phyloP scores from a whole-genome alignment of 1,284 basidiomycete species.

The Vanrija sp. region DNA sequence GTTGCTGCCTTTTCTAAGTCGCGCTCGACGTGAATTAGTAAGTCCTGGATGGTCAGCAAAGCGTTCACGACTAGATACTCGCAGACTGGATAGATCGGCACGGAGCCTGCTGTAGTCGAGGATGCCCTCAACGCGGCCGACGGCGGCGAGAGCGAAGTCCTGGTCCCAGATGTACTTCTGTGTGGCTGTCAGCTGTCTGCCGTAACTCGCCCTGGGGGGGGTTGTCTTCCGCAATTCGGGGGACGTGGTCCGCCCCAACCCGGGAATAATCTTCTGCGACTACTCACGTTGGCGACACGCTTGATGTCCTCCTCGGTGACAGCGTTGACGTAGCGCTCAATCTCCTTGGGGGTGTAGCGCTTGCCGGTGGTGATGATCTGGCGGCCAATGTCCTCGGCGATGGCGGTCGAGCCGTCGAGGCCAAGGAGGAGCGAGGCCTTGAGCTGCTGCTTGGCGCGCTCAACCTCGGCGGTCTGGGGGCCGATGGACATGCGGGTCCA shows the following conservation, averaged over 20 bases:
- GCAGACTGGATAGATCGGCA: too few species aligned
- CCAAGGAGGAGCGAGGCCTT: conserved; percentile 89
- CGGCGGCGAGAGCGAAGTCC: conserved; percentile 66
- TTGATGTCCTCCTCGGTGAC: conserved; percentile 87
- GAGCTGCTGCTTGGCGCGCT: conserved; percentile 95
- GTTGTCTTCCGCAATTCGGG: background rate
- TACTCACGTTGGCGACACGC: conserved; percentile 61
- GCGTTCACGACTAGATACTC: too few species aligned
- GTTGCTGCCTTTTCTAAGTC: too few species aligned
- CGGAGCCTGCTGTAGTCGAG: too few species aligned
- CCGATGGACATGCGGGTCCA: conserved; percentile 94
- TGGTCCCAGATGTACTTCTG: conserved; percentile 95
- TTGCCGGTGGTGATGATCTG: conserved; percentile 92
- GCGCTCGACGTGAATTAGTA: too few species aligned
- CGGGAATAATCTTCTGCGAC: too few species aligned
- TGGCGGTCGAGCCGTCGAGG: conserved; percentile 90
- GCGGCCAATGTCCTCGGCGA: conserved; percentile 97
- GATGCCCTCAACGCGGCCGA: conserved; percentile 84
- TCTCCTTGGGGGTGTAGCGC: conserved; percentile 86
- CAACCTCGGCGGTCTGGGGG: conserved; percentile 81
- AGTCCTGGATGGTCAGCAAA: too few species aligned
- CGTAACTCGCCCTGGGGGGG: too few species aligned
- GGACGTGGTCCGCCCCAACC: too few species aligned
- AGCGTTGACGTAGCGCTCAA: conserved; percentile 86
- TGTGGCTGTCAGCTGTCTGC: background rate